Evolutionary conservation across 208 protist genomes (phyloP).

Genomic region (Lotmaria passim): DNA sequence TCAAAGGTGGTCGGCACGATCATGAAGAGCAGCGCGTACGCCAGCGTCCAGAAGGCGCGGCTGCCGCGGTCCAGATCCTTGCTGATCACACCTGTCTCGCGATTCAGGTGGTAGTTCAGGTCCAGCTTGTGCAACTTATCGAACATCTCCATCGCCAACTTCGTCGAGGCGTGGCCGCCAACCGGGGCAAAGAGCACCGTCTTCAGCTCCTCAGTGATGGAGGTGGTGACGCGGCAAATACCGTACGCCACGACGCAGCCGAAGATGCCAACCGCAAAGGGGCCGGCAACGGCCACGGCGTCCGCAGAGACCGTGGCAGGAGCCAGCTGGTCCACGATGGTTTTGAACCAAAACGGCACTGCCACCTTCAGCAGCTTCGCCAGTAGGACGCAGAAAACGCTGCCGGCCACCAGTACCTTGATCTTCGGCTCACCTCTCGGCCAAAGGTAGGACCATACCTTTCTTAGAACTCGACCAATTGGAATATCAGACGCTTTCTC

Average conservation of each 20-base stretch:
- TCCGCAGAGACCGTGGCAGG: constrained; percentile 42
- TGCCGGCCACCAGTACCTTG: constrained; percentile 71
- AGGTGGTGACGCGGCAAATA: constrained; percentile 75
- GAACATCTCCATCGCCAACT: constrained; percentile 89
- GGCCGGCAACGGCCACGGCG: constrained; percentile 39
- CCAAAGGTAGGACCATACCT: constrained; percentile 87
- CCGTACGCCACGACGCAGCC: constrained; percentile 87
- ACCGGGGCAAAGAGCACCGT: constrained; percentile 91
- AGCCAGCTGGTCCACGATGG: constrained; percentile 85
- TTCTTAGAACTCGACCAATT: constrained; percentile 68
- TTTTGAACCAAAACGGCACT: constrained; percentile 93
- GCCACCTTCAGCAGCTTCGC: constrained; percentile 88
- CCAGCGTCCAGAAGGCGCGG: constrained; percentile 89
- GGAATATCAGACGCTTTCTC: constrained; percentile 65
- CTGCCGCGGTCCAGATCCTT: constrained; percentile 93
- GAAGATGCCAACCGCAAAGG: constrained; percentile 79
- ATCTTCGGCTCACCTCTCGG: constrained; percentile 69
- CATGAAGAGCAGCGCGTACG: constrained; percentile 92
- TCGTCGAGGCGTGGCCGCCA: constrained; percentile 80
- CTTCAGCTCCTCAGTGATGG: constrained; percentile 88
- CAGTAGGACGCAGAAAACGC: constrained; percentile 76
- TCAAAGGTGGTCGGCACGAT: constrained; percentile 94
- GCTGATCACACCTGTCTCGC: constrained; percentile 91
- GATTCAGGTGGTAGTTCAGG: constrained; percentile 87
- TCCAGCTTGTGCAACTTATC: constrained; percentile 88